A percentile compares a stretch with the other conserved stretches of the same genome.
Conservation (phyloP, 2,329 filamentous ascomycete genomes). For the Epichloe baconii region DNA sequence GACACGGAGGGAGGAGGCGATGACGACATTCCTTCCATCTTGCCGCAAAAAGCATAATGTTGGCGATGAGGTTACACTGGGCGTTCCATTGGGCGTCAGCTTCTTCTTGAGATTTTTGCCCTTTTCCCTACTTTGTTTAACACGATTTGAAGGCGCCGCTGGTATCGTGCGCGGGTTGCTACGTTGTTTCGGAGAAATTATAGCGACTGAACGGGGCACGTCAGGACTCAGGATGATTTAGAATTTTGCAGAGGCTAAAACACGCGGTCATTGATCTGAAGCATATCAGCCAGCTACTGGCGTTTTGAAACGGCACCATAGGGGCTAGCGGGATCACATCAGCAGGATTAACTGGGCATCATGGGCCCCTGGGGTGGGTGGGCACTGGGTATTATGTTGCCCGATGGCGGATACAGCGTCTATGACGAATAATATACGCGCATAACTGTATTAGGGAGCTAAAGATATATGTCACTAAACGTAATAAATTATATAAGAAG, state of each 20-base stretch:
- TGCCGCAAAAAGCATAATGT: neutral
- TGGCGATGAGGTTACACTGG: neutral
- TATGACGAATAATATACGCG: too few relatives aligned
- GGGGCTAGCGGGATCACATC: neutral
- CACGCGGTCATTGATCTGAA: neutral
- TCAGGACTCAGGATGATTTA: neutral
- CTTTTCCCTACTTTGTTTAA: neutral
- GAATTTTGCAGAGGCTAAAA: neutral
- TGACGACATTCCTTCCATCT: constrained; percentile 18
- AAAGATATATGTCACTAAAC: too few relatives aligned
- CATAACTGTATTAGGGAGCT: too few relatives aligned
- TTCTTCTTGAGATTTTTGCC: too few relatives aligned
- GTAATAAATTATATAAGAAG: too few relatives aligned
- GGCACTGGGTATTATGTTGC: too few relatives aligned
- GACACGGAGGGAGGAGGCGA: constrained; percentile 10
- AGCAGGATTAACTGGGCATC: neutral
- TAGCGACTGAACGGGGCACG: neutral
- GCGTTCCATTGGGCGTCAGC: neutral
- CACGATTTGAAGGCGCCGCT: neutral
- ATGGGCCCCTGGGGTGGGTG: too few relatives aligned
- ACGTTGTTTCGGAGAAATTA: neutral
- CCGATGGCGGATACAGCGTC: too few relatives aligned
- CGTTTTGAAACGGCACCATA: neutral
- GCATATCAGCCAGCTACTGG: neutral
- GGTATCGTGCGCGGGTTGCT: neutral